phyloP scores from a whole-genome alignment of 768 basidiomycete genomes.

The Pisolithus microcarpus region DNA sequence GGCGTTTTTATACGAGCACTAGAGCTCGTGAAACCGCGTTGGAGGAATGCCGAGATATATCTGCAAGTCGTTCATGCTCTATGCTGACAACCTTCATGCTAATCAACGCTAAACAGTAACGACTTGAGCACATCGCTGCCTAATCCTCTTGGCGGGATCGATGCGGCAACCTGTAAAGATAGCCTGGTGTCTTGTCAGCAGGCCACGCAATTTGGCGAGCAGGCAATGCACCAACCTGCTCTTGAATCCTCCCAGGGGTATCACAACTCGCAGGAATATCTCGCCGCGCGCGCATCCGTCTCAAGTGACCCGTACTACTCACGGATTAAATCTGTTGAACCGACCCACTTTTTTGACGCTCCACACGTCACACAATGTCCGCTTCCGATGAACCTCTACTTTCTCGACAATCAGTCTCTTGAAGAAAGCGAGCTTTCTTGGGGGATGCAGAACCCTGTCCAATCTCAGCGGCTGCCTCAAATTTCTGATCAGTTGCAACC shows the following conservation, averaged over 20 bases:
- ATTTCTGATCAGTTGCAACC: constrained; percentile 4
- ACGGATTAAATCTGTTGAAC: constrained; percentile 7
- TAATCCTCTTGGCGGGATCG: constrained; percentile 17
- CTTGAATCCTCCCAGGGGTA: constrained; percentile 9
- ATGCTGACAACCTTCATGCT: constrained; percentile 26
- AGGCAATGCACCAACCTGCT: constrained; percentile 2
- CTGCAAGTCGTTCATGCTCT: constrained; percentile 24
- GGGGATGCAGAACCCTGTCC: constrained; percentile 1
- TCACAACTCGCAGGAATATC: constrained; percentile 12
- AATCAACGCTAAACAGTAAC: constrained; percentile 20
- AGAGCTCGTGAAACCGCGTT: constrained; percentile 21
- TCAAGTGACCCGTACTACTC: constrained; percentile 8
- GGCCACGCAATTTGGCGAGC: constrained; percentile 6
- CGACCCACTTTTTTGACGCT: constrained; percentile 21
- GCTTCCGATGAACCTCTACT: constrained; percentile 16
- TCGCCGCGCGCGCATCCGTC: constrained; percentile 4
- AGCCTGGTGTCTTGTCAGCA: constrained; percentile 4
- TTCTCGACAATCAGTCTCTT: constrained; percentile 1
- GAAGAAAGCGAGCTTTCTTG: constrained; percentile 4
- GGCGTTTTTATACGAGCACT: constrained; percentile 24
- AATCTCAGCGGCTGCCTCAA: constrained; percentile 1
- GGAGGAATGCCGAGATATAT: constrained; percentile 28
- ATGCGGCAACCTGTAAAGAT: constrained; percentile 12
- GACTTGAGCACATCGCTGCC: constrained; percentile 24
- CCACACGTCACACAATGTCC: constrained; percentile 23